Percentiles rank a stretch among this genome's conserved stretches.
Evolutionary conservation across 73 alveolate species (phyloP).

Genomic region (Blepharisma stoltei): DNA sequence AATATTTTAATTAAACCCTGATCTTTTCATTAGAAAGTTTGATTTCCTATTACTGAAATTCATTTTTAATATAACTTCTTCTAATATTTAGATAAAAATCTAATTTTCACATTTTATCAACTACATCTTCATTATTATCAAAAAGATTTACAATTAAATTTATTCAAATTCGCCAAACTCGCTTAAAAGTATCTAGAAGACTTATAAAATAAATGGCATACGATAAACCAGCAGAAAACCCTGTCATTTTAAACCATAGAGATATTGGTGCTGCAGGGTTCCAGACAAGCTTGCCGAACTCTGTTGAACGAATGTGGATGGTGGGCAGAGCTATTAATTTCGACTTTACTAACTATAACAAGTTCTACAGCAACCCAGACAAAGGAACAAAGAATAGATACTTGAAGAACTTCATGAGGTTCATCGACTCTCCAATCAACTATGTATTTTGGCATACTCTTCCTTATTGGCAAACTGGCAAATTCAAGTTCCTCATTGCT

Average conservation of each 20-base stretch:
- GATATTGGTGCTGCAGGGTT: constrained; percentile 19
- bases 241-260: neutral
- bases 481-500: neutral
- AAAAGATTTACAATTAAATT: no score
- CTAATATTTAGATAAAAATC: no score
- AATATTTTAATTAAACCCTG: no score
- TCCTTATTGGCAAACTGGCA: constrained; percentile 23
- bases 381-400: neutral
- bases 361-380: constrained; percentile 25
- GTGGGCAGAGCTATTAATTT: constrained; percentile 12
- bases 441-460: constrained; percentile 9
- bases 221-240: constrained; percentile 33
- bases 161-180: no score
- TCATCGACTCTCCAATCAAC: constrained; percentile 5
- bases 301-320: constrained; percentile 30
- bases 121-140: no score
- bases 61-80: no score
- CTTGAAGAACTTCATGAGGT: constrained; percentile 10
- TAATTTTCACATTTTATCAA: no score
- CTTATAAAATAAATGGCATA: constrained; percentile 27
- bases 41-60: no score
- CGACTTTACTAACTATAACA: constrained; percentile 28
- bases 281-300: constrained; percentile 23
- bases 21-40: no score
- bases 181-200: no score